These are phyloP conservation scores for Colletotrichum noveboracense DNA, from an alignment of 2,329 filamentous ascomycete species.

Conservation along the genomic window DNA sequence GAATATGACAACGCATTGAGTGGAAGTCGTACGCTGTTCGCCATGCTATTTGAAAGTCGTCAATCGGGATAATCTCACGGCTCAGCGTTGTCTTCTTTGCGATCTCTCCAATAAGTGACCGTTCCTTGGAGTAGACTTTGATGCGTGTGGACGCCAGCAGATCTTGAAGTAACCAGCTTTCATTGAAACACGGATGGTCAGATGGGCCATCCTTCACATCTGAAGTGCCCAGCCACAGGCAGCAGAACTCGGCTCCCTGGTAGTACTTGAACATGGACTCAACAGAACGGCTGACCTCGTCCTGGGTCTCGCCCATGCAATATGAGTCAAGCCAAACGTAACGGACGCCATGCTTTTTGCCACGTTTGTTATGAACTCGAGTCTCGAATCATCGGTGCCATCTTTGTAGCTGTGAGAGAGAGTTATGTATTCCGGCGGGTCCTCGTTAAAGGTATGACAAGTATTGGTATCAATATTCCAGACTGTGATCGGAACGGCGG, in stretches of 20 bases:
- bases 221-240: not conserved
- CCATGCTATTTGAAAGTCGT: too few relatives aligned
- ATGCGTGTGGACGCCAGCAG: not conserved
- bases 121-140: accelerated
- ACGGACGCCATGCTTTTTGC: accelerated
- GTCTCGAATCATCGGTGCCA: not conserved
- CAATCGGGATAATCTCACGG: too few relatives aligned
- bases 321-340: not conserved
- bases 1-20: accelerated
- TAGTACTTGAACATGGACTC: not conserved
- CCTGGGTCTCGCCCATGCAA: not conserved
- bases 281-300: not conserved
- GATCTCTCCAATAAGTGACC: not conserved
- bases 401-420: not conserved
- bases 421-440: not conserved
- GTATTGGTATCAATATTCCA: not conserved
- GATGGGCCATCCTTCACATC: too few relatives aligned
- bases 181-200: not conserved
- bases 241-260: not conserved
- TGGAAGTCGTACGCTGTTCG: not conserved
- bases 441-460: not conserved
- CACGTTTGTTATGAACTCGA: not conserved
- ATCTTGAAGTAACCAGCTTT: not conserved
- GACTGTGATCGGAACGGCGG: not conserved
- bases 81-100: not conserved